Conservation (phyloP, 176 grass and related monocot genomes). For the Musa schizocarpa region DNA sequence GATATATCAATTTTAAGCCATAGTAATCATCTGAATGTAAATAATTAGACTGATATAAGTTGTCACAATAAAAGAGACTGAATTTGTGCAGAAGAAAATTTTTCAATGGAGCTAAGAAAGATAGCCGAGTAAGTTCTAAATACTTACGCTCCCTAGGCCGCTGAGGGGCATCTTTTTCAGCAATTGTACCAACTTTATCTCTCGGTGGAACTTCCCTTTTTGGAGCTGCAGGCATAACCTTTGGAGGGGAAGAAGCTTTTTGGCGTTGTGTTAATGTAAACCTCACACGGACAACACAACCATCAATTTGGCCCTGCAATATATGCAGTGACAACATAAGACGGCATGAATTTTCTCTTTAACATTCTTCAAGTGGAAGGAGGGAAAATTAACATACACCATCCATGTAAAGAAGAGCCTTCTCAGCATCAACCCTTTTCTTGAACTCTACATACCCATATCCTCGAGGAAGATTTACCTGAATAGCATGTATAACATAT, state of each 20-base stretch:
- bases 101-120: neutral
- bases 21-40: neutral
- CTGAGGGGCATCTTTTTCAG: conserved; percentile 62
- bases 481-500: conserved; percentile 21
- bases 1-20: neutral
- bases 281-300: conserved; percentile 77
- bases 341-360: neutral
- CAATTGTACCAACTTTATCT: conserved; percentile 55
- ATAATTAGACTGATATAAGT: neutral
- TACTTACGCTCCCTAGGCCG: conserved; percentile 58
- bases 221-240: conserved; percentile 37
- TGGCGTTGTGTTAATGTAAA: conserved; percentile 79
- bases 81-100: neutral
- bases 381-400: conserved; percentile 48
- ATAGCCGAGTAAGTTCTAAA: neutral
- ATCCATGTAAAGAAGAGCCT: conserved; percentile 98
- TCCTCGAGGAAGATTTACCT: conserved; percentile 99
- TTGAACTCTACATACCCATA: conserved; percentile 98
- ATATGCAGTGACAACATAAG: neutral
- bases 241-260: conserved; percentile 58
- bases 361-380: neutral
- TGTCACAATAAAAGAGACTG: neutral
- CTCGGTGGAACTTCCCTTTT: conserved; percentile 65
- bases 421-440: conserved; percentile 92
- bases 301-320: conserved; percentile 91